Base-by-base conservation (phyloP, 306 rosid species). In the Malus fusca region DNA sequence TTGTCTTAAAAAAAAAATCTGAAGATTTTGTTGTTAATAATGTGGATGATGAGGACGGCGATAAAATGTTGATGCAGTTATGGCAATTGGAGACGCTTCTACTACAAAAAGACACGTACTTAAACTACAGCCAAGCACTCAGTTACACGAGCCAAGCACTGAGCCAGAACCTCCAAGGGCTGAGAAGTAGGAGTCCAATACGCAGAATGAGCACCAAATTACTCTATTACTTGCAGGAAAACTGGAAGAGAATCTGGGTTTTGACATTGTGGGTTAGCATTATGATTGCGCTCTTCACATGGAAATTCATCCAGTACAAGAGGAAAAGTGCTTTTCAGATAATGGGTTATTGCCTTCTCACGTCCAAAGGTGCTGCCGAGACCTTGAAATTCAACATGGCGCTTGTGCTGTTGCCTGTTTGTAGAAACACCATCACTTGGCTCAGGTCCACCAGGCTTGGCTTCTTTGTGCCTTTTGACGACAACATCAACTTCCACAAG, bases 401-500 rank as follows among this genome's bases (percentile, higher is more conserved):
- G 40, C 83, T 96, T 53, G 82, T 92, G 69, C 90, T 96, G 68
- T 81, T 96, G 4, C 99, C 99, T 7, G 99, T 96, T 0, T 96
- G 99, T 72, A 88, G 99, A 85, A 96, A 96, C 84, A 85, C 88
- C 85, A 92, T 96, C 84, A 96, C 99, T 69, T 85, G 97, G 97
- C 92, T 96, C 68, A 84, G 99, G 85, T 85, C 91, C 74, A 92
- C 99, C 68, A 84, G 78, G 87, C 77, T 92, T 64, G 87, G 88
- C 11, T 71, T 66, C 76, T 53, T 82, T 81, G 75, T 96, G 53
- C 99, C 98, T 60, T 96, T 96, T 76, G 98, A 96, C 82, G 99
- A 96, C 91, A 96, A 92, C 83, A 96, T 96, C 85, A 96, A 96
- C 87, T 90, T 96, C 82, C 99, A 96, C 67, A 96, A 96, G 99